These are phyloP conservation scores for Hebeloma cylindrosporum DNA, from an alignment of 768 basidiomycete species.

Conservation along the genomic window DNA sequence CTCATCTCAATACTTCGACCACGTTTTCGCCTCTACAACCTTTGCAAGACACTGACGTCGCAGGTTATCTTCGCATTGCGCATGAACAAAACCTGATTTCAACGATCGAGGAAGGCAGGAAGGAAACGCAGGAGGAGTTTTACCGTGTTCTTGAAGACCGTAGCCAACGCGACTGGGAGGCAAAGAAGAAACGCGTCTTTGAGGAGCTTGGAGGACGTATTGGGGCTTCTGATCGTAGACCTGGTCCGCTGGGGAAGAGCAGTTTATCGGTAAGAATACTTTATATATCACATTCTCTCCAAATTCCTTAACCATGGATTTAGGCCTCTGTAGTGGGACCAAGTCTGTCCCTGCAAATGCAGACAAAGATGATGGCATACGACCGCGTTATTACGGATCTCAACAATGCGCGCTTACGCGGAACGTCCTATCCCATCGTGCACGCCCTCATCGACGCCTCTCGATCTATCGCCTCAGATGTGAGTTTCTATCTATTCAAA, in stretches of 20 bases:
- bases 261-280: conserved; percentile 46
- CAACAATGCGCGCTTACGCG: conserved; percentile 70
- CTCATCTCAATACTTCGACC: conserved; percentile 74
- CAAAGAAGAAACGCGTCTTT: conserved; percentile 84
- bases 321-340: conserved; percentile 42
- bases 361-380: conserved; percentile 95
- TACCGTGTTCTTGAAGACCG: conserved; percentile 78
- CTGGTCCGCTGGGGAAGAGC: conserved; percentile 58
- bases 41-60: conserved; percentile 90
- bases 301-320: neutral
- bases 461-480: conserved; percentile 55
- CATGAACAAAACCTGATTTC: conserved; percentile 95
- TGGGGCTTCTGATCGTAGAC: conserved; percentile 58
- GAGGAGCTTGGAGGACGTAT: conserved; percentile 82
- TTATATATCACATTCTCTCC: neutral
- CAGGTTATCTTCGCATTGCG: conserved; percentile 91
- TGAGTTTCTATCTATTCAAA: conserved; percentile 30
- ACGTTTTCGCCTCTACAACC: conserved; percentile 91
- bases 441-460: conserved; percentile 73
- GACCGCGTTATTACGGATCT: conserved; percentile 79
- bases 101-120: conserved; percentile 87
- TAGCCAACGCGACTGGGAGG: conserved; percentile 83
- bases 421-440: conserved; percentile 73
- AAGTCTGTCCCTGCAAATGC: conserved; percentile 73
- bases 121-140: conserved; percentile 83